Evolutionary conservation across 2,329 filamentous ascomycete genomes (phyloP).

Genomic region (Aspergillus melleus): DNA sequence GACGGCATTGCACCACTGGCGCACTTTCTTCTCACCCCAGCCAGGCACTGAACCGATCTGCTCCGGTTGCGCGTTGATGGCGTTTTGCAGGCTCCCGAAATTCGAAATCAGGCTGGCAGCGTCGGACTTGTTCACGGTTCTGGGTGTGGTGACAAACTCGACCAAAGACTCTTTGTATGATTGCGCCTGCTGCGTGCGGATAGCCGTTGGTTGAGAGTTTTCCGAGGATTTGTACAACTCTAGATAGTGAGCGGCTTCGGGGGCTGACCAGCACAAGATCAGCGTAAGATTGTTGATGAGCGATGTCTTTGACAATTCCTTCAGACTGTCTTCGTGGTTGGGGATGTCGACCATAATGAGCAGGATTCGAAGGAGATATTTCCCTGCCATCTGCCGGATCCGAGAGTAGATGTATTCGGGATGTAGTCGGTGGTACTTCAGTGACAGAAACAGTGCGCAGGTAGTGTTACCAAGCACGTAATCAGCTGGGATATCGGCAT

Average conservation of each 20-base stretch:
- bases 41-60: constrained; percentile 82
- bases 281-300: constrained; percentile 90
- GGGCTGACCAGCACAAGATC: constrained; percentile 89
- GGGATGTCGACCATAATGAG: constrained; percentile 92
- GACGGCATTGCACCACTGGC: constrained; percentile 77
- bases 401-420: constrained; percentile 97
- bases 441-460: constrained; percentile 85
- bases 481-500: constrained; percentile 93
- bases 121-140: constrained; percentile 92
- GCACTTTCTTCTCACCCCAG: constrained; percentile 95
- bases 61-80: constrained; percentile 83
- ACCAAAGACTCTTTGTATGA: constrained; percentile 83
- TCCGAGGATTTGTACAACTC: constrained; percentile 96
- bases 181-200: constrained; percentile 79
- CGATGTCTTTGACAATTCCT: constrained; percentile 88
- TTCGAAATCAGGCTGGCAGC: constrained; percentile 85
- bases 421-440: constrained; percentile 96
- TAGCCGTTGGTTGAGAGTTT: constrained; percentile 76
- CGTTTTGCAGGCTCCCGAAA: constrained; percentile 84
- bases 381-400: constrained; percentile 78
- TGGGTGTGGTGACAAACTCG: constrained; percentile 87
- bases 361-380: constrained; percentile 82
- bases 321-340: constrained; percentile 86
- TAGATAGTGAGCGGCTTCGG: constrained; percentile 89
- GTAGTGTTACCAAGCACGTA: constrained; percentile 86